These are phyloP conservation scores for Auricularia cornea DNA, from an alignment of 768 basidiomycete species.

Conservation along the genomic window DNA sequence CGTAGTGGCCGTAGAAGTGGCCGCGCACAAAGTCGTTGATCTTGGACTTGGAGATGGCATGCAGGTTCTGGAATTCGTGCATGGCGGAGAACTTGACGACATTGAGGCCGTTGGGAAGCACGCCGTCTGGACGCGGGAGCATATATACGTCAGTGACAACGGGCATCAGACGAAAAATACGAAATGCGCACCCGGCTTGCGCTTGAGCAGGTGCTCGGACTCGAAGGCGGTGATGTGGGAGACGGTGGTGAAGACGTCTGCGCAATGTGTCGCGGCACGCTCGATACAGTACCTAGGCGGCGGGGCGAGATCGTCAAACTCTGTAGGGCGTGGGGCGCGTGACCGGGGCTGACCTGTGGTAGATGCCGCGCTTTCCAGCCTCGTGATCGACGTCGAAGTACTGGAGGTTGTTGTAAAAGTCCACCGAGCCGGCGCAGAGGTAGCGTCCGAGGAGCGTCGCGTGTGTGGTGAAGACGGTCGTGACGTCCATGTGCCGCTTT, in stretches of 20 bases:
- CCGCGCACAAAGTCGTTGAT: conserved; percentile 97
- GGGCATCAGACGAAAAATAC: conserved; percentile 20
- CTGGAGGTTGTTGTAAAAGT: conserved; percentile 99
- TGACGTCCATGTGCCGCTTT: conserved; percentile 95
- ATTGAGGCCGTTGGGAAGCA: conserved; percentile 94
- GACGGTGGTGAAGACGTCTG: conserved; percentile 97
- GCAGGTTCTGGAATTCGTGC: conserved; percentile 98
- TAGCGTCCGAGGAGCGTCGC: conserved; percentile 97
- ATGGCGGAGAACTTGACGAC: conserved; percentile 99
- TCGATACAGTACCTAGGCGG: conserved; percentile 78
- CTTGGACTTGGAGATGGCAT: conserved; percentile 89
- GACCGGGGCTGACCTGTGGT: conserved; percentile 50
- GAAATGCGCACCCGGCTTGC: conserved; percentile 54
- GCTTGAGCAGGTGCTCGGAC: conserved; percentile 89
- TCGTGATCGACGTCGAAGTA: conserved; percentile 99
- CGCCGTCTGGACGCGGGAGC: conserved; percentile 54
- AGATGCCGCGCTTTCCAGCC: conserved; percentile 97
- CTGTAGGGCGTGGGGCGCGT: not conserved
- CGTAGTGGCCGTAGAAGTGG: conserved; percentile 96
- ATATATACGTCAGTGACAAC: conserved; percentile 5
- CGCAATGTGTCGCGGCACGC: conserved; percentile 86
- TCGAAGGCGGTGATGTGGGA: conserved; percentile 99
- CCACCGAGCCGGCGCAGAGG: conserved; percentile 94
- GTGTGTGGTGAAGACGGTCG: conserved; percentile 97
- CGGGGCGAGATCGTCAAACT: conserved; percentile 2